phyloP scores from a whole-genome alignment of 2,329 filamentous ascomycete species.

The Cladosporium sphaerospermum region DNA sequence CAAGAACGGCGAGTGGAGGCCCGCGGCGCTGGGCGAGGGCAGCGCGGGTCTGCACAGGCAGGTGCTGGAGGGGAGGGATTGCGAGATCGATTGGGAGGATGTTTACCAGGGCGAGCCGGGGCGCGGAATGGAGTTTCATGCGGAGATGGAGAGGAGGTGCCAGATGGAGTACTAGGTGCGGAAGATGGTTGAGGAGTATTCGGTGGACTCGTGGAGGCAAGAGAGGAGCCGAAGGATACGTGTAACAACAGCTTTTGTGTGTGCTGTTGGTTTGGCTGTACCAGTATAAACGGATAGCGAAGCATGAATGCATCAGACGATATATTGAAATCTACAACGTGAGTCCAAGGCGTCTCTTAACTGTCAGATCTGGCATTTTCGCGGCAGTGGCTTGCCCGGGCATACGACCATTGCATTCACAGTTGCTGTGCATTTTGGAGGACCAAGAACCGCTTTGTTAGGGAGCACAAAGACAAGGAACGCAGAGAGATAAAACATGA shows the following conservation, averaged over 20 bases:
- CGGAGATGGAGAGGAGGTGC: conserved; percentile 67
- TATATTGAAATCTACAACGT: no score
- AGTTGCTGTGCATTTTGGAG: no score
- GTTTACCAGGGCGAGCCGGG: conserved; percentile 70
- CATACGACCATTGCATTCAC: no score
- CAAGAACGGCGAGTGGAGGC: conserved; percentile 71
- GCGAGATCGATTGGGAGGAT: conserved; percentile 84
- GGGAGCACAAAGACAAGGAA: no score
- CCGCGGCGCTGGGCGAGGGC: conserved; percentile 56
- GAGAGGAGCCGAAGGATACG: neutral
- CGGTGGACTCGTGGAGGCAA: neutral
- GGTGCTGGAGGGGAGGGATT: conserved; percentile 74
- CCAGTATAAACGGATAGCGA: neutral
- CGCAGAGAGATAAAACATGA: no score
- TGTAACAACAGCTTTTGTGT: neutral
- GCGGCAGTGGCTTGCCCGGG: no score
- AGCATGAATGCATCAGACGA: neutral
- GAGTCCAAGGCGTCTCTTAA: no score
- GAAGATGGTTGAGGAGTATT: neutral
- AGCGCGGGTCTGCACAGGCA: conserved; percentile 74
- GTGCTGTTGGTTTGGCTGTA: neutral
- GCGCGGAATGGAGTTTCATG: conserved; percentile 62
- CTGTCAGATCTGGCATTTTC: no score
- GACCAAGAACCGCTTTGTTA: no score
- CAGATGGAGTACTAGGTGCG: conserved; percentile 8